Evolutionary conservation across 176 grass and related monocot genomes (phyloP).

Genomic region (Tuctoria greenei): DNA sequence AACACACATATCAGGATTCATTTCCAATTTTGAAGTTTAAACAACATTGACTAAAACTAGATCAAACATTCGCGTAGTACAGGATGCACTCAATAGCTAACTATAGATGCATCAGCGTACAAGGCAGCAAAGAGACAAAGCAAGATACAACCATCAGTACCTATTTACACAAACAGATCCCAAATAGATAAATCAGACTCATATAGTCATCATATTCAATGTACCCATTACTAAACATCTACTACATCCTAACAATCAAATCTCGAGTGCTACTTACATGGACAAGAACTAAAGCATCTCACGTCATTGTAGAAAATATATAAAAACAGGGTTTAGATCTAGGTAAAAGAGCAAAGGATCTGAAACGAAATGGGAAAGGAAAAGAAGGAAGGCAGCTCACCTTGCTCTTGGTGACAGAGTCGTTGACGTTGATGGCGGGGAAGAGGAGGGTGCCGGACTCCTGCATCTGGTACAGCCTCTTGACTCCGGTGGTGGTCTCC

Average conservation of each 20-base stretch:
- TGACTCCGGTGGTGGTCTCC: slow-evolving; percentile 93
- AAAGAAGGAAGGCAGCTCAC: slow-evolving; percentile 24
- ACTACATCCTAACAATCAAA: background rate
- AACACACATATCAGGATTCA: background rate
- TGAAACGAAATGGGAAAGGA: background rate
- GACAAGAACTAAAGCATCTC: background rate
- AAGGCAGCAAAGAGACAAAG: background rate
- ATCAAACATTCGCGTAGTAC: background rate
- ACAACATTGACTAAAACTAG: background rate
- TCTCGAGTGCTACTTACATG: background rate
- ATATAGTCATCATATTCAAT: background rate
- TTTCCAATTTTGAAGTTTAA: background rate
- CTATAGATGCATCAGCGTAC: background rate
- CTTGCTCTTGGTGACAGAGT: slow-evolving; percentile 99
- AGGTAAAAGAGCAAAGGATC: slow-evolving; percentile 23
- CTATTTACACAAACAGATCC: background rate
- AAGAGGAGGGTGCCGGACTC: slow-evolving; percentile 69
- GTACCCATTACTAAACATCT: background rate
- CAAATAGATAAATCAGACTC: background rate
- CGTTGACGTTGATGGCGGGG: slow-evolving; percentile 92
- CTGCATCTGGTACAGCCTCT: slow-evolving; percentile 96
- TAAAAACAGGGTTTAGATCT: slow-evolving; percentile 16
- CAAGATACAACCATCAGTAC: background rate
- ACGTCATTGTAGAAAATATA: background rate
- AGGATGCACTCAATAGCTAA: background rate